These are phyloP conservation scores for Fonsecaea pugnacius DNA, from an alignment of 2,329 filamentous ascomycete species.

Conservation along the genomic window DNA sequence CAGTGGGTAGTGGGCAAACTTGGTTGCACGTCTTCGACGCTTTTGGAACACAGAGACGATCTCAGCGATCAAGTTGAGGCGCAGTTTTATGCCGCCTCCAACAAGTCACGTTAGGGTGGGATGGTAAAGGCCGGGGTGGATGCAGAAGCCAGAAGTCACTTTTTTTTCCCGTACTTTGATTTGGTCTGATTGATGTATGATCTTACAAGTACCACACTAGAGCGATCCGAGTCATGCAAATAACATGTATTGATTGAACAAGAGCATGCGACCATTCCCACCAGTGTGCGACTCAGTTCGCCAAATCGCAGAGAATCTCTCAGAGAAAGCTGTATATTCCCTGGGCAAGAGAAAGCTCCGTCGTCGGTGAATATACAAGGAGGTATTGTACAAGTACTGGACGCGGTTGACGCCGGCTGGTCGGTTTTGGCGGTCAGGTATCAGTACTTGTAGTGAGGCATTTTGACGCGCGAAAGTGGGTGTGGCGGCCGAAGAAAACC, in stretches of 20 bases:
- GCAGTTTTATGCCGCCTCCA: neutral
- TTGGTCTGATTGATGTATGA: conserved; percentile 25
- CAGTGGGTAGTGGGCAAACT: neutral
- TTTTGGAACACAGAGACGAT: neutral
- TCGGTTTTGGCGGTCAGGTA: neutral
- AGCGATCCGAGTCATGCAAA: conserved; percentile 25
- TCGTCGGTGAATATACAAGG: neutral
- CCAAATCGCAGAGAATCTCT: neutral
- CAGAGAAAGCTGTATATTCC: neutral
- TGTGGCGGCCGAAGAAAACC: neutral
- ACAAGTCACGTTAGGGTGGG: neutral
- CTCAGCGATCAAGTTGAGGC: neutral
- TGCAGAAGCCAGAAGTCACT: neutral
- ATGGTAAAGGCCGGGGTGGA: neutral
- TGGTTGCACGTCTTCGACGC: neutral
- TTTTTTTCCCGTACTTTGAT: conserved; percentile 9
- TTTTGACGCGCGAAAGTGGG: neutral
- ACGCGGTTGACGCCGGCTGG: neutral
- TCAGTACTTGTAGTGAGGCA: neutral
- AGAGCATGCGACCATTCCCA: neutral
- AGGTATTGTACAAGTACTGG: no score
- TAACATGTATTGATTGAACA: conserved; percentile 16
- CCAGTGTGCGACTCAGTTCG: neutral
- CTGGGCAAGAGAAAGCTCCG: neutral
- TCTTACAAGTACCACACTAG: conserved; percentile 23